Conservation (phyloP, 768 basidiomycete species). For the Boletus vinaceobasis region DNA sequence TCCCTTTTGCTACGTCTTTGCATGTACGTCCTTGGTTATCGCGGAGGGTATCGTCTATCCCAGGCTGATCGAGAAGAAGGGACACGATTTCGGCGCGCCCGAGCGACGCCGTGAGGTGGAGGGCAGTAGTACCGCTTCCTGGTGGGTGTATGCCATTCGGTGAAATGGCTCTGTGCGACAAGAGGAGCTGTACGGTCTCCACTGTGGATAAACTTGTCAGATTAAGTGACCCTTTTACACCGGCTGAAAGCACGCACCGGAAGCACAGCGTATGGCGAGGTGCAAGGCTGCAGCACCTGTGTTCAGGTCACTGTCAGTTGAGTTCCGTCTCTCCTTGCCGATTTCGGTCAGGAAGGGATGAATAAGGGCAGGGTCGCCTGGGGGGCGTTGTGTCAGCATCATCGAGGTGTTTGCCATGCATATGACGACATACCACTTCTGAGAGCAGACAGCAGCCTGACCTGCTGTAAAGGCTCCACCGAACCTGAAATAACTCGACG, state of each 20-base stretch:
- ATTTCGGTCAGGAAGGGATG: conserved; percentile 81
- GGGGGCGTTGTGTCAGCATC: neutral
- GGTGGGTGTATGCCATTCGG: conserved; percentile 76
- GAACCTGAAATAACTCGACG: conserved; percentile 11
- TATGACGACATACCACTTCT: conserved; percentile 47
- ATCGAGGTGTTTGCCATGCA: neutral
- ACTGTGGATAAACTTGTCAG: conserved; percentile 34
- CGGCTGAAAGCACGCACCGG: conserved; percentile 44
- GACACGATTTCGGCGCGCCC: conserved; percentile 71
- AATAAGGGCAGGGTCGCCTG: conserved; percentile 76
- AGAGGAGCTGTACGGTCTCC: conserved; percentile 63
- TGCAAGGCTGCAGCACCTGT: conserved; percentile 75
- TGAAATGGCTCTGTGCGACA: conserved; percentile 72
- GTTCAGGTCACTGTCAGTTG: conserved; percentile 49
- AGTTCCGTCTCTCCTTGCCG: conserved; percentile 56
- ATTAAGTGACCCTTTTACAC: neutral
- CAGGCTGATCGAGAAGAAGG: conserved; percentile 74
- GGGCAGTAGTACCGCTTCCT: conserved; percentile 66
- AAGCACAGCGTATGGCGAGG: conserved; percentile 78
- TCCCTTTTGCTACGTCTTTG: conserved; percentile 67
- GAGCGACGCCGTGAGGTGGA: conserved; percentile 70
- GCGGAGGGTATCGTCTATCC: conserved; percentile 71
- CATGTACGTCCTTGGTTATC: conserved; percentile 67
- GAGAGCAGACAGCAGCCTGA: conserved; percentile 61
- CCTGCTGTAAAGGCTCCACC: conserved; percentile 54